These are phyloP conservation scores for Saitozyma sp. DNA, from an alignment of 768 basidiomycete genomes.

Conservation along the genomic window DNA sequence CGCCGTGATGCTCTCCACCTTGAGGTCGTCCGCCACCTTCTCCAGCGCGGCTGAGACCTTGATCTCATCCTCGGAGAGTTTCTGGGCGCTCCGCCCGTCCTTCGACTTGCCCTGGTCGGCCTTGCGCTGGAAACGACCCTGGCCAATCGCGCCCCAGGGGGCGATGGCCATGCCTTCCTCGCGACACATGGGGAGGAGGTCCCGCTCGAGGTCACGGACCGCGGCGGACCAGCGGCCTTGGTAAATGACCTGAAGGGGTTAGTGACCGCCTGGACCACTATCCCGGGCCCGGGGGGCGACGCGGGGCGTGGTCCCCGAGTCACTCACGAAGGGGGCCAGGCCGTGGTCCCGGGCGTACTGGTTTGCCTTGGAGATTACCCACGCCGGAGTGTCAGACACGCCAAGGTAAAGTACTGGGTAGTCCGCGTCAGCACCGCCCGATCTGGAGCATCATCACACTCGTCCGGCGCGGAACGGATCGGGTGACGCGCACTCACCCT, in stretches of 20 bases:
- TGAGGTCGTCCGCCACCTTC: constrained; percentile 30
- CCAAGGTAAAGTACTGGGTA: constrained; percentile 32
- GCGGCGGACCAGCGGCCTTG: constrained; percentile 30
- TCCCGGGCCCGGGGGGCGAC: no score
- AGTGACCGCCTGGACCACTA: constrained; percentile 44
- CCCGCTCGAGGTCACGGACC: constrained; percentile 58
- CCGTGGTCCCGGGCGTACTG: constrained; percentile 59
- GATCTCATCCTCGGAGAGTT: constrained; percentile 15
- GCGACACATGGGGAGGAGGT: constrained; percentile 57
- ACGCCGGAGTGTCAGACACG: constrained; percentile 40
- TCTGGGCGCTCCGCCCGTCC: constrained; percentile 12
- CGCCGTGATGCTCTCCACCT: constrained; percentile 18
- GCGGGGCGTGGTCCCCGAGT: no score
- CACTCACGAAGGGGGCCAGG: constrained; percentile 56
- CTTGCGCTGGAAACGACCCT: constrained; percentile 55
- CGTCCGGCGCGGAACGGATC: no score
- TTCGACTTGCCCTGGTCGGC: constrained; percentile 44
- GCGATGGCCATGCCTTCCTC: constrained; percentile 54
- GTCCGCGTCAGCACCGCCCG: not conserved
- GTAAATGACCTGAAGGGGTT: constrained; percentile 52
- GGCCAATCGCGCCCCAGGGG: constrained; percentile 56
- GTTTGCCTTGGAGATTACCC: constrained; percentile 51
- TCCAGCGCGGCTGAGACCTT: constrained; percentile 31
- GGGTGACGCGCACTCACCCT: constrained; percentile 31
- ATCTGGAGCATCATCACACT: not conserved